Base-by-base conservation (phyloP, 2,329 filamentous ascomycete species). In the Colletotrichum paranaense region DNA sequence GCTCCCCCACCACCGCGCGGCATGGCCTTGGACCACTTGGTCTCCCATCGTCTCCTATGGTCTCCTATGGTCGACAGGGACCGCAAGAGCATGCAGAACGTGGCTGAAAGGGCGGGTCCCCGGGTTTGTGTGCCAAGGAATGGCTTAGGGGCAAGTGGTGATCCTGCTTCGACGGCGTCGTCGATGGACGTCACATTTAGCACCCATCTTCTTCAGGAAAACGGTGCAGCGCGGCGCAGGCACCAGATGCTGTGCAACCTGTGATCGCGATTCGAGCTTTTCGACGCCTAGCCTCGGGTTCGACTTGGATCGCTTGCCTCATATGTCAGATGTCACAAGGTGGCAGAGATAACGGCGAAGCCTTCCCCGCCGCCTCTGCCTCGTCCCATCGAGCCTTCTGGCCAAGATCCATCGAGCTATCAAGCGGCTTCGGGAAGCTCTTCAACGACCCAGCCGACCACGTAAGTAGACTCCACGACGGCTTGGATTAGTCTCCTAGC, bases 1-100 rank as follows among this genome's bases (percentile, higher is more conserved):
- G 16, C 38, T 53, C 58, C 53, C 69, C 70, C 60, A 73, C 70
- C 70, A 73, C 67, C 67, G 60, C 35, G 19, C 60, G 70, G 67
- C 19, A 73, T 62, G 70, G 24, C 6, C 35, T 49, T 19, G 42
- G 42, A 42, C 38, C 38, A 42, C 38, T 42, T 42, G 38, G 38
- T 42, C 14, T 49, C 42, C 19, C 42, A 32, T 56, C 49, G 38
- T 42, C 38, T 42, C 38, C 16, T 16, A 19, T 28, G 26, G 38
- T 42, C 38, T 42, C 38, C 16, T 16, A 42, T 28, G 26, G 60
- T 59, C n/a, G n/a, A 64, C 56, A 73, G 67, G 60, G 24, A 55
- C 46, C 59, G 55, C 59, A 16, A 16, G 46, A 24, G 42, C 46
- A 60, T 56, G 67, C 67, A 69, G 59, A 46, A 35, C 62, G 67